Base-by-base conservation (phyloP, 1,139 yeast genomes). In the Kurtzmaniella quercitrusa region DNA sequence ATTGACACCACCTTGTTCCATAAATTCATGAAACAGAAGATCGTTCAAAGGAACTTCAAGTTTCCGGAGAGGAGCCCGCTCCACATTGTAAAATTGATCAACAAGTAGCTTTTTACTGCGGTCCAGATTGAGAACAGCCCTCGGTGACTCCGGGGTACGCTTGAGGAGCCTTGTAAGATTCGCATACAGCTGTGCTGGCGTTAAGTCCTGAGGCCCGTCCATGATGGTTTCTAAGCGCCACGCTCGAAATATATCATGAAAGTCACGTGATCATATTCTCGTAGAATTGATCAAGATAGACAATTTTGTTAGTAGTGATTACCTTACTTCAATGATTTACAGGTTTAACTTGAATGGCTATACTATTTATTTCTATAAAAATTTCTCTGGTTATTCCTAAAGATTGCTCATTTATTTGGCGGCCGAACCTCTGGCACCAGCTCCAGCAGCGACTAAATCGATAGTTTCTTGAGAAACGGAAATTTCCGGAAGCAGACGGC, bases 351-450 rank as follows among this genome's bases (percentile, higher is more conserved):
- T n/a, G n/a, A n/a, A n/a, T n/a, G n/a, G n/a, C n/a, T 26, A 6
- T 9, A 5, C n/a, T 26, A 26, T 26, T 26, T 26, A 3, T 14
- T 26, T 14, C n/a, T 4, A 12, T 26, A 26, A 12, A 26, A 26
- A 5, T 14, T 26, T 26, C 30, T 11, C 5, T 14, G 5, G n/a
- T 9, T 9, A 26, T 21, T 6, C 9, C 5, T 9, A 12, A 26
- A 4, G 9, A 6, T 23, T 22, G 34, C 28, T 14, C 15, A 19
- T 38, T 38, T 60, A 64, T 42, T 63, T 65, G 12, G 75, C 76
- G 33, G 83, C 83, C 44, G 81, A 74, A 5, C 79, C 71, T 74
- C 98, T 88, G 19, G 94, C 95, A 53, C 97, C 97, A 21, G 93
- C 95, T 52, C 94, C 94, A 6, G 83, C 65, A n/a, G 77, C 68